A percentile compares a stretch with the other conserved stretches of the same genome.
Conservation (phyloP, 2,329 filamentous ascomycete species). For the Trichoderma koningii region DNA sequence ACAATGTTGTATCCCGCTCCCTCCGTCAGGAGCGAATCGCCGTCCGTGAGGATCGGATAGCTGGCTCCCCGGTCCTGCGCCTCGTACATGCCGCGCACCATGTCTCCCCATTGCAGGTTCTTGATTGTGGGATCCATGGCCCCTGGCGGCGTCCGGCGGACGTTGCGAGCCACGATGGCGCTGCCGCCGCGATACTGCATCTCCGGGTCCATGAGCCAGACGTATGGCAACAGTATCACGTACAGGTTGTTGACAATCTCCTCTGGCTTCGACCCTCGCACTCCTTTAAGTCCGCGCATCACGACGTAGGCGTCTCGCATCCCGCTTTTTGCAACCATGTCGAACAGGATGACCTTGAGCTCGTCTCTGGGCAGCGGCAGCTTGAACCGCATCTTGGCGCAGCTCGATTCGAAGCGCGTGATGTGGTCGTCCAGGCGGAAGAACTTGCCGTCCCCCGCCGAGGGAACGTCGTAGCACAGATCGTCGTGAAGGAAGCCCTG, state of each 20-base stretch:
- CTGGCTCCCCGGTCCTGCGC: conserved; percentile 12
- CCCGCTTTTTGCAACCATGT: conserved; percentile 20
- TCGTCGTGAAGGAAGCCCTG: conserved; percentile 22
- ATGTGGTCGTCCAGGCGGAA: conserved; percentile 20
- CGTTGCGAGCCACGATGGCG: conserved; percentile 15
- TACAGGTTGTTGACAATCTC: conserved; percentile 22
- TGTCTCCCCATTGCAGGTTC: conserved; percentile 23
- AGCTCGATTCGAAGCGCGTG: conserved; percentile 7
- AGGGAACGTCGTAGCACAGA: conserved; percentile 16
- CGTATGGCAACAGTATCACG: conserved; percentile 5
- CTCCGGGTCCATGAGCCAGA: conserved; percentile 19
- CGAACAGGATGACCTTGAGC: conserved; percentile 17
- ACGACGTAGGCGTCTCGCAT: conserved; percentile 19
- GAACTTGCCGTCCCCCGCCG: conserved; percentile 18
- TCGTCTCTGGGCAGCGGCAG: conserved; percentile 1
- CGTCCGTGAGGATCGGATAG: conserved; percentile 17
- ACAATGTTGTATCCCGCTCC: conserved; percentile 19
- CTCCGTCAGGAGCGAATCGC: conserved; percentile 12
- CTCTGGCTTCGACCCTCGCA: conserved; percentile 9
- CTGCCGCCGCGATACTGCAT: conserved; percentile 10
- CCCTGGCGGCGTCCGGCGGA: conserved; percentile 12
- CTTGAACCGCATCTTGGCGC: conserved; percentile 4
- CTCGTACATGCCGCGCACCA: conserved; percentile 22
- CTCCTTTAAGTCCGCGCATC: conserved; percentile 8
- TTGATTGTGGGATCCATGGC: conserved; percentile 23